Evolutionary conservation across 257 asterid genomes (phyloP).

Genomic region (Fraxinus pennsylvanica): DNA sequence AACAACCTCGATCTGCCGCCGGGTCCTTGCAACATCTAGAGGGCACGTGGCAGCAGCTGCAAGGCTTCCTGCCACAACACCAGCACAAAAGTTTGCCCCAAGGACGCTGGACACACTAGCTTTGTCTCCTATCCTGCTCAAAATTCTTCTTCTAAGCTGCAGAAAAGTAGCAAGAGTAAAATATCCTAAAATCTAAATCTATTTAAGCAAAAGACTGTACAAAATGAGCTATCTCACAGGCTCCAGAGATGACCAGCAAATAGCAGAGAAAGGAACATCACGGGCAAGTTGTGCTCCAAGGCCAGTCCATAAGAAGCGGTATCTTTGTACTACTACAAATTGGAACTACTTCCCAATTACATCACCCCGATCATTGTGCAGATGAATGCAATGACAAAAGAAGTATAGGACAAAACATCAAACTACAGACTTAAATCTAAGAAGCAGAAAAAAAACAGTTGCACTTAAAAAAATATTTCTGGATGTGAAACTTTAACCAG

Average conservation of each 20-base stretch:
- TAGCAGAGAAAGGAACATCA: slow-evolving; percentile 92
- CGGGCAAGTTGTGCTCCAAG: slow-evolving; percentile 94
- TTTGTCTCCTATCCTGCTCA: slow-evolving; percentile 54
- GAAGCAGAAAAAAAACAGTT: not conserved
- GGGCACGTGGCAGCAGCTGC: slow-evolving; percentile 81
- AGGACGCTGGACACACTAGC: slow-evolving; percentile 46
- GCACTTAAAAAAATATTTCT: not conserved
- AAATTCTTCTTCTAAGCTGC: slow-evolving; percentile 67
- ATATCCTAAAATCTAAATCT: not conserved
- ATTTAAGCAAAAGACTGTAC: not conserved
- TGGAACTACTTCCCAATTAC: not conserved
- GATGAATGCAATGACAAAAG: not conserved
- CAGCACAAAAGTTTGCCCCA: slow-evolving; percentile 79
- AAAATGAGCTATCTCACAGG: slow-evolving; percentile 52
- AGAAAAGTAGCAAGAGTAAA: slow-evolving; percentile 26
- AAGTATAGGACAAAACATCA: not conserved
- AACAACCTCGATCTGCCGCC: slow-evolving; percentile 79
- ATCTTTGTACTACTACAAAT: slow-evolving; percentile 48
- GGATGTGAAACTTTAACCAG: not conserved
- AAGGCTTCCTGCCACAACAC: slow-evolving; percentile 81
- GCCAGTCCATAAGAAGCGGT: slow-evolving; percentile 80
- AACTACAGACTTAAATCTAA: not conserved
- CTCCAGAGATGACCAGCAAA: slow-evolving; percentile 89
- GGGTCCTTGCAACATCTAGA: slow-evolving; percentile 85
- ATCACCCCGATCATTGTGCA: not conserved